phyloP scores from a whole-genome alignment of 2,329 filamentous ascomycete genomes.

The Anthostomella pinea region DNA sequence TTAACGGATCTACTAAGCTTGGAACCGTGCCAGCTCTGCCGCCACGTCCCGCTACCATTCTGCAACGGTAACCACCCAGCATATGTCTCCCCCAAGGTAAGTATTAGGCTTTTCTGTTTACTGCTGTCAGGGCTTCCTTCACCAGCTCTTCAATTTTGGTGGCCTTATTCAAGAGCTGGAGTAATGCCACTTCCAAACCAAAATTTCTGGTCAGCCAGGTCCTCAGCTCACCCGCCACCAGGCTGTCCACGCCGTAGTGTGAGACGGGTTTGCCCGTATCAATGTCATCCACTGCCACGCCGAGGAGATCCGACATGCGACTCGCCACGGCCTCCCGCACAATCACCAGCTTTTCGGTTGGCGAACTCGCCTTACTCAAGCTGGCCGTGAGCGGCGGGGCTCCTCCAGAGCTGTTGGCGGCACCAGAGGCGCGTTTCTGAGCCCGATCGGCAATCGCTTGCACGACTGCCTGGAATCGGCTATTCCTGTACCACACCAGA shows the following conservation, averaged over 20 bases:
- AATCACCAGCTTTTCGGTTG: constrained; percentile 1
- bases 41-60: no score
- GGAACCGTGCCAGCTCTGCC: no score
- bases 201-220: constrained; percentile 11
- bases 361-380: constrained; percentile 2
- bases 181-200: constrained; percentile 1
- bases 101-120: no score
- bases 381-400: neutral
- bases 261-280: no score
- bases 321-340: constrained; percentile 2
- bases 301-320: constrained; percentile 5
- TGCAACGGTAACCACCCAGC: no score
- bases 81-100: no score
- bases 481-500: constrained; percentile 7
- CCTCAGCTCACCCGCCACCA: constrained; percentile 9
- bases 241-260: no score
- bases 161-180: constrained; percentile 7
- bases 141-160: constrained; percentile 8
- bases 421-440: neutral
- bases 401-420: neutral
- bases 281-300: constrained; percentile 3
- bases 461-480: constrained; percentile 5
- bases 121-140: no score
- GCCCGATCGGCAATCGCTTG: constrained; percentile 3
- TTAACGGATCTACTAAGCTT: no score